Conservation (phyloP, 2,329 filamentous ascomycete genomes). For the Pseudogymnoascus sp. region DNA sequence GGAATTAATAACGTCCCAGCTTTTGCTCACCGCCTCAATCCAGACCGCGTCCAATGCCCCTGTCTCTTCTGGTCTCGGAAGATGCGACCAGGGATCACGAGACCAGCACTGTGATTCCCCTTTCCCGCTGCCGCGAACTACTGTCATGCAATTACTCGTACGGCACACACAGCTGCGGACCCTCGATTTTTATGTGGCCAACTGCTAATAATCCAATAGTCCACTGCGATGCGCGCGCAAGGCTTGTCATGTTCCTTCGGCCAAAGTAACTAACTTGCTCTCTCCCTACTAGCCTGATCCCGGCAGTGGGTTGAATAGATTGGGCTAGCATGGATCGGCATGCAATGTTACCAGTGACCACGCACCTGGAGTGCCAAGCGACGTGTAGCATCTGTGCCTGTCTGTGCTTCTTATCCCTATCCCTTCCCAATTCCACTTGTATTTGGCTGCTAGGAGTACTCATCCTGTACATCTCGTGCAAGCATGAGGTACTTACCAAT, state of each 20-base stretch:
- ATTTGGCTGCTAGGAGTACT: background rate
- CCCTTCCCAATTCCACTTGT: background rate
- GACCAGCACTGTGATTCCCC: background rate
- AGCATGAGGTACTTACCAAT: background rate
- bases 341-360: slow-evolving; percentile 10
- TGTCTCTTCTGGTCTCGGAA: background rate
- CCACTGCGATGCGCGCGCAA: background rate
- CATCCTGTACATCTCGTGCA: background rate
- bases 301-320: background rate
- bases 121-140: slow-evolving; percentile 1
- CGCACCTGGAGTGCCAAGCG: slow-evolving; percentile 4
- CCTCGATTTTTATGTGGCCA: slow-evolving; percentile 8
- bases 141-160: slow-evolving; percentile 8
- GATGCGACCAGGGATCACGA: background rate
- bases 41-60: background rate
- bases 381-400: slow-evolving; percentile 1
- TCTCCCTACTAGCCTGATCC: background rate
- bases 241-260: background rate
- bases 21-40: slow-evolving; percentile 9
- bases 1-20: background rate
- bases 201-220: background rate
- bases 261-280: background rate
- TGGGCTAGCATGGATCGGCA: slow-evolving; percentile 4
- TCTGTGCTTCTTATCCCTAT: slow-evolving; percentile 3
- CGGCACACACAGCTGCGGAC: background rate